These are phyloP conservation scores for Hansenula anomala DNA, from an alignment of 1,139 yeast genomes.

Conservation along the genomic window DNA sequence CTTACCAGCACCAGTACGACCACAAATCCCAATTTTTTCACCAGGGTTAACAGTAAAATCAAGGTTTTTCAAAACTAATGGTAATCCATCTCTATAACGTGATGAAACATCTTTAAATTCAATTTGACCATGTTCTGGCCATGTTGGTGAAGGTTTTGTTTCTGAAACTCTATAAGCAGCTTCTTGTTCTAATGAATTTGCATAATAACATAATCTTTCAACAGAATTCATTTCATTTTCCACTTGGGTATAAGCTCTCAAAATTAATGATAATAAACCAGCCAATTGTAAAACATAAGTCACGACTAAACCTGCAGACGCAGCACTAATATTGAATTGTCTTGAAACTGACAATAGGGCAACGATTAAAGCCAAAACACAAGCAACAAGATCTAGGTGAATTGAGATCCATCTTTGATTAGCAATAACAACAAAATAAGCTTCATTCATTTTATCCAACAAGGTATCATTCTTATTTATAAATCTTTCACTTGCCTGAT, in stretches of 20 bases:
- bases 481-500: slow-evolving; percentile 33
- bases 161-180: slow-evolving; percentile 44
- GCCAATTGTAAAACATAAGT: slow-evolving; percentile 52
- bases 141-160: slow-evolving; percentile 41
- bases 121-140: slow-evolving; percentile 53
- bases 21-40: slow-evolving; percentile 57
- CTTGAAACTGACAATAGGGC: slow-evolving; percentile 57
- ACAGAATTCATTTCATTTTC: slow-evolving; percentile 82
- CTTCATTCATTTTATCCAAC: slow-evolving; percentile 51
- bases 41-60: slow-evolving; percentile 39
- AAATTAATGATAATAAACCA: slow-evolving; percentile 40
- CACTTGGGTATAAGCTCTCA: slow-evolving; percentile 50
- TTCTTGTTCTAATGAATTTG: slow-evolving; percentile 59
- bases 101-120: slow-evolving; percentile 48
- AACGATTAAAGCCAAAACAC: slow-evolving; percentile 37
- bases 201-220: slow-evolving; percentile 70
- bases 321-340: slow-evolving; percentile 55
- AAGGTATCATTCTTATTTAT: slow-evolving; percentile 34
- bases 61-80: slow-evolving; percentile 50
- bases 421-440: slow-evolving; percentile 46
- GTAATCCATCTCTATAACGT: slow-evolving; percentile 62
- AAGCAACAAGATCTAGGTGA: slow-evolving; percentile 41
- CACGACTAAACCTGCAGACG: slow-evolving; percentile 68
- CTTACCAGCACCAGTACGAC: slow-evolving; percentile 65
- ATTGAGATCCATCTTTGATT: slow-evolving; percentile 61